Percentiles rank a stretch among this genome's conserved stretches.
Evolutionary conservation across 176 grass and related monocot species (phyloP).

Genomic region (Raddia distichophylla): DNA sequence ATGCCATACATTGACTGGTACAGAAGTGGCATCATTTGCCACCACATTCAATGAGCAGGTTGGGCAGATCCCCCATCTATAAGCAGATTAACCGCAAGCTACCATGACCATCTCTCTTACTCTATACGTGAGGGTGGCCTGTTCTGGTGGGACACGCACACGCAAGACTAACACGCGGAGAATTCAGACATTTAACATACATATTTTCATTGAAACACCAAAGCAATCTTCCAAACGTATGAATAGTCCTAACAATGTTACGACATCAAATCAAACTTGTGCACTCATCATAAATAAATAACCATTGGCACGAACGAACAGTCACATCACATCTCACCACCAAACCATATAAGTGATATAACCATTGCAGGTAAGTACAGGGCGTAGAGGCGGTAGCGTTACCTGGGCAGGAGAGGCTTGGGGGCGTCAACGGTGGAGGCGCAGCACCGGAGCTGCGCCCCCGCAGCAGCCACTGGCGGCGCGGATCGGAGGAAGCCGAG

Average conservation of each 20-base stretch:
- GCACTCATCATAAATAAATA: no score
- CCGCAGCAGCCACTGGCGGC: neutral
- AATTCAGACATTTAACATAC: neutral
- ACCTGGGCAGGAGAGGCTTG: slow-evolving; percentile 42
- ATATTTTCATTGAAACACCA: neutral
- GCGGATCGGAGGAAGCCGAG: slow-evolving; percentile 36
- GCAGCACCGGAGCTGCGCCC: slow-evolving; percentile 48
- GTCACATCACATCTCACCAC: neutral
- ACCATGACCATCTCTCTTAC: neutral
- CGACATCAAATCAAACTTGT: no score
- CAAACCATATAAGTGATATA: no score
- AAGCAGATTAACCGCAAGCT: neutral
- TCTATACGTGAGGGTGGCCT: neutral
- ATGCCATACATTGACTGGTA: neutral
- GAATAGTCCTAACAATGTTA: no score
- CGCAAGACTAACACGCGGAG: neutral
- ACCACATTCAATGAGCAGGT: slow-evolving; percentile 33
- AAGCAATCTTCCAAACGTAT: neutral
- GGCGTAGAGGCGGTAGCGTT: neutral
- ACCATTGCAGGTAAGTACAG: neutral
- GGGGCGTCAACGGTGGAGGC: slow-evolving; percentile 36
- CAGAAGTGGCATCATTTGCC: slow-evolving; percentile 37
- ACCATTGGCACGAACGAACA: neutral
- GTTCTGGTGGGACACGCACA: neutral
- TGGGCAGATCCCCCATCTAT: slow-evolving; percentile 3